Base-by-base conservation (phyloP, 2,329 filamentous ascomycete species). In the Diaporthe capsici region DNA sequence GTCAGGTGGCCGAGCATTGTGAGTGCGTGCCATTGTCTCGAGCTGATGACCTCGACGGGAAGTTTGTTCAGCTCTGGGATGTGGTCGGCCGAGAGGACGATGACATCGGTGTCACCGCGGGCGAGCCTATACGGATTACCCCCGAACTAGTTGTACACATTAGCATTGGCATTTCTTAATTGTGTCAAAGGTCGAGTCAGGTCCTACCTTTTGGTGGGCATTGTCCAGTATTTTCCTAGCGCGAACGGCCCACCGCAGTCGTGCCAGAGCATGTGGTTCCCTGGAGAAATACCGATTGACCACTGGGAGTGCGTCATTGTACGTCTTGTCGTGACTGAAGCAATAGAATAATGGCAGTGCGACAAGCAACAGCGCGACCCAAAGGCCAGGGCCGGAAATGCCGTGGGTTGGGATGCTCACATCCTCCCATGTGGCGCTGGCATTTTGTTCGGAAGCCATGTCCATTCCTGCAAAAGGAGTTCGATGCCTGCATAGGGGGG, bases 271-370 rank as follows among this genome's bases (percentile, higher is more conserved):
- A 28, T 55, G 51, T 22, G 51, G 51, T 15, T 55, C 51, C 51
- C 51, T n/a, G 51, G 51, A 55, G n/a, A 55, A 55, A 55, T 25
- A 55, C 12, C 51, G 51, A 22, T 55, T 55, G 51, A 55, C 51
- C 6, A 55, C 25, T 13, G 51, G 51, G 51, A 55, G 51, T 13
- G 17, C 51, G 51, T 55, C 51, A 25, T 55, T 28, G 51, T 55
- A 55, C n/a, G 51, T 28, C 51, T 55, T 55, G 51, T 55, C 51
- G 10, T 55, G 51, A 22, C 22, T 28, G 51, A 55, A 55, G n/a
- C n/a, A 55, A 12, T n/a, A 28, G 3, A 55, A 28, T 13, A 55
- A 10, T 13, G 51, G 51, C 51, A 55, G 12, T 12, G n/a, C 22
- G 51, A n/a, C 51, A 55, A 55, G n/a, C 0, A 55, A 13, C 22